Evolutionary conservation across 805 yeast species (phyloP).

Genomic region (Aciculoconidium aculeatum): DNA sequence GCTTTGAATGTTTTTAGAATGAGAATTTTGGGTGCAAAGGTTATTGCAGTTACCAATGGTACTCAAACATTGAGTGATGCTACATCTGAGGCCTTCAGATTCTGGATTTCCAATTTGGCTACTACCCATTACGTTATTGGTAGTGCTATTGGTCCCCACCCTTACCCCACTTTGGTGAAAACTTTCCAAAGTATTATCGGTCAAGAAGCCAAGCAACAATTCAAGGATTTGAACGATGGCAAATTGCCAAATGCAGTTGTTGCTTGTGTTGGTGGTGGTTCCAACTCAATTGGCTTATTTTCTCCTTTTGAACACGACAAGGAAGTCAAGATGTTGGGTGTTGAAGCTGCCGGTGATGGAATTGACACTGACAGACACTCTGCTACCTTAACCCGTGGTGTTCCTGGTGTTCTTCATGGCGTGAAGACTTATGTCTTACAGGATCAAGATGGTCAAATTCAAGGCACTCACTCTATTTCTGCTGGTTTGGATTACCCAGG

Average conservation of each 20-base stretch:
- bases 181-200: slow-evolving; percentile 98
- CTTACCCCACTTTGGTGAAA: slow-evolving; percentile 95
- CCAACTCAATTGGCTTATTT: slow-evolving; percentile 94
- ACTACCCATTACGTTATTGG: slow-evolving; percentile 95
- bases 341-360: slow-evolving; percentile 99
- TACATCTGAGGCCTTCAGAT: slow-evolving; percentile 92
- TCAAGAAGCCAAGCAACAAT: slow-evolving; percentile 87
- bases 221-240: slow-evolving; percentile 70
- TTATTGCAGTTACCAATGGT: slow-evolving; percentile 89
- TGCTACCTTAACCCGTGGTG: slow-evolving; percentile 92
- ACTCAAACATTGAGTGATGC: slow-evolving; percentile 96
- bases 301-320: slow-evolving; percentile 84
- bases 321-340: slow-evolving; percentile 79
- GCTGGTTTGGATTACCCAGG: slow-evolving; percentile 99
- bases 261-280: slow-evolving; percentile 99
- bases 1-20: slow-evolving; percentile 97
- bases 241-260: slow-evolving; percentile 88
- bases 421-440: slow-evolving; percentile 92
- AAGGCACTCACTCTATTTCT: slow-evolving; percentile 95
- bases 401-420: slow-evolving; percentile 98
- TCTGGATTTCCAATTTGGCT: slow-evolving; percentile 85
- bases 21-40: slow-evolving; percentile 94
- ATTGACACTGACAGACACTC: slow-evolving; percentile 82
- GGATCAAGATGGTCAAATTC: slow-evolving; percentile 89
- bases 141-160: slow-evolving; percentile 98